These are phyloP conservation scores for Gonapodya sp. DNA, from an alignment of 192 early-diverging fungal species.

Conservation along the genomic window DNA sequence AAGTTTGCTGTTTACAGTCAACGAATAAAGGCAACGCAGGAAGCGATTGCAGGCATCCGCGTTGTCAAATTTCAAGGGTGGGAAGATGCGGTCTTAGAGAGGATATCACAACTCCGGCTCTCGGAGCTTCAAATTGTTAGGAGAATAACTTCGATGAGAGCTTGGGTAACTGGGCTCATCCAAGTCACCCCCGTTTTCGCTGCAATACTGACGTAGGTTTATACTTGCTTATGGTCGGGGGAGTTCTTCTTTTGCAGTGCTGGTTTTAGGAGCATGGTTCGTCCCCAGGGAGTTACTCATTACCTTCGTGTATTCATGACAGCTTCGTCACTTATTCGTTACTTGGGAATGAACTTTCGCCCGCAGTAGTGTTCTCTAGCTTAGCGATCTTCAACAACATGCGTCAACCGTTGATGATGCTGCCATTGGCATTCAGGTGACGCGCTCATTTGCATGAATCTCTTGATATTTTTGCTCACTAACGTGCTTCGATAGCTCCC, in stretches of 20 bases:
- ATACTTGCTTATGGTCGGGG: no score
- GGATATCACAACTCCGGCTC: background rate
- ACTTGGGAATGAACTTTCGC: background rate
- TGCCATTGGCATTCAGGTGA: constrained; percentile 29
- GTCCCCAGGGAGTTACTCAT: no score
- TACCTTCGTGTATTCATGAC: no score
- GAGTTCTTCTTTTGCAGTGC: no score
- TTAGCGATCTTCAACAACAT: constrained; percentile 37
- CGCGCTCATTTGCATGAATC: no score
- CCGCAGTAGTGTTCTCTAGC: constrained; percentile 29
- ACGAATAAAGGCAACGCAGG: background rate
- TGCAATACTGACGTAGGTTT: background rate
- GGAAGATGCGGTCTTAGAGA: background rate
- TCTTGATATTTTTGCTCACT: no score
- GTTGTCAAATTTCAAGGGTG: background rate
- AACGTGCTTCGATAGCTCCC: background rate
- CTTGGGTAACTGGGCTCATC: background rate
- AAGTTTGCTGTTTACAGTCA: no score
- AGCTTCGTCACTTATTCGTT: background rate
- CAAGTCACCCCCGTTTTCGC: background rate
- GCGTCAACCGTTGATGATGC: constrained; percentile 29
- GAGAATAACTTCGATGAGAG: background rate
- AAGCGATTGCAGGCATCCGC: background rate
- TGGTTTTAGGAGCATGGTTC: no score
- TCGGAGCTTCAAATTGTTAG: background rate